These are phyloP conservation scores for Deinandra increscens DNA, from an alignment of 129 eudicot genomes.

Conservation along the genomic window DNA sequence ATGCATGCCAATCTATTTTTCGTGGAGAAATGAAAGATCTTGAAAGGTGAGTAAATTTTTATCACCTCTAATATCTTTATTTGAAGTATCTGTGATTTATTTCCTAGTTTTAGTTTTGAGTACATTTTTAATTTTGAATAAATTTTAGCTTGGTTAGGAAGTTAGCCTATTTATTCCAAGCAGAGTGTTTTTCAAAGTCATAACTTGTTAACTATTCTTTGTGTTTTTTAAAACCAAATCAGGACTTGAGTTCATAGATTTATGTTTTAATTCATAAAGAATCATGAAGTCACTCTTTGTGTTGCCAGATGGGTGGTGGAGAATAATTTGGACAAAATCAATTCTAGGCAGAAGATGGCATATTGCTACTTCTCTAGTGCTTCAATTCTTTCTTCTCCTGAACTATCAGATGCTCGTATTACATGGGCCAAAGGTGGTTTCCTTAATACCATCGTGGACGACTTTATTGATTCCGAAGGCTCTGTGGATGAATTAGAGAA, in stretches of 20 bases:
- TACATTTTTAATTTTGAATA: no score
- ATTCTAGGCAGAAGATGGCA: conserved; percentile 68
- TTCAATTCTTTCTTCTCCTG: conserved; percentile 57
- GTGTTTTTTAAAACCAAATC: no score
- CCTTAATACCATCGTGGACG: conserved; percentile 77
- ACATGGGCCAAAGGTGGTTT: conserved; percentile 80
- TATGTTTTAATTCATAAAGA: neutral
- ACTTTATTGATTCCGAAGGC: conserved; percentile 83
- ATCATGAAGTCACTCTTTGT: neutral
- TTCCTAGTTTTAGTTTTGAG: no score
- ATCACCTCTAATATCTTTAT: no score
- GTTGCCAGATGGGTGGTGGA: conserved; percentile 68
- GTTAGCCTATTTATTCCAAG: no score
- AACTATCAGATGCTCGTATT: conserved; percentile 73
- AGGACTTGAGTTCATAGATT: no score
- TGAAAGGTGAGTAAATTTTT: no score
- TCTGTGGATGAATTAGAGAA: conserved; percentile 64
- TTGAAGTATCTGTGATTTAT: no score
- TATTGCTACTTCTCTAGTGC: conserved; percentile 84
- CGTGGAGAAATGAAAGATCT: conserved; percentile 56
- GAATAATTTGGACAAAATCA: conserved; percentile 63
- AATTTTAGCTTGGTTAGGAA: no score
- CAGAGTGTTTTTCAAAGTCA: no score
- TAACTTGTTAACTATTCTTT: no score
- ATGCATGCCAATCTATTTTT: conserved; percentile 55